phyloP scores from a whole-genome alignment of 1,139 yeast genomes.

The Candida gigantensis region DNA sequence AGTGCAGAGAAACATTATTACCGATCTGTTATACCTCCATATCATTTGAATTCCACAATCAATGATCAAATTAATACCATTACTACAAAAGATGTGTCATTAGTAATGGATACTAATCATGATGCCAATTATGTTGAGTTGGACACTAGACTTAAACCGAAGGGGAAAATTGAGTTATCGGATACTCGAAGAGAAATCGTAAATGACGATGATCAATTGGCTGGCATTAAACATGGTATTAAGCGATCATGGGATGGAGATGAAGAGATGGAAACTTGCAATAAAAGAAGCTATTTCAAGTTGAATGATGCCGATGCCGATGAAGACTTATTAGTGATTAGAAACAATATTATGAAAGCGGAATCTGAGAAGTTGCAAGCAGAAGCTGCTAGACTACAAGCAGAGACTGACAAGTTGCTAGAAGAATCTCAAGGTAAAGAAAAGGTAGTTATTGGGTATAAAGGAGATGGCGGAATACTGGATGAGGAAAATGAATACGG shows the following conservation, averaged over 20 bases:
- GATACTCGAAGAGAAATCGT: conserved; percentile 21
- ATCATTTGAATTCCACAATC: conserved; percentile 18
- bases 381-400: too few species aligned
- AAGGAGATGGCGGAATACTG: conserved; percentile 2
- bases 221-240: conserved; percentile 6
- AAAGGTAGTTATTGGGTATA: conserved; percentile 1
- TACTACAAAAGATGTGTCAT: conserved; percentile 9
- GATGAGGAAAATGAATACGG: conserved; percentile 15
- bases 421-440: too few species aligned
- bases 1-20: conserved; percentile 30
- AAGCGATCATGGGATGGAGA: conserved; percentile 9
- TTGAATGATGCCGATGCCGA: conserved; percentile 28
- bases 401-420: too few species aligned
- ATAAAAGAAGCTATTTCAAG: conserved; percentile 21
- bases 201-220: conserved; percentile 6
- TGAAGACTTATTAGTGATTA: conserved; percentile 20
- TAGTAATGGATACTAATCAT: conserved; percentile 19
- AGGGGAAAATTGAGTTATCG: conserved; percentile 38
- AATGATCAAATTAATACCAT: conserved; percentile 12
- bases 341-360: conserved; percentile 11
- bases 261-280: not conserved
- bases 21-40: conserved; percentile 27
- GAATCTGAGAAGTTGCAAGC: too few species aligned
- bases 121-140: conserved; percentile 28
- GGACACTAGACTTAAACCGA: conserved; percentile 26